A percentile compares a stretch with the other conserved stretches of the same genome.
phyloP scores from a whole-genome alignment of 192 early-diverging fungal genomes.

The Backusella mclennaniae region DNA sequence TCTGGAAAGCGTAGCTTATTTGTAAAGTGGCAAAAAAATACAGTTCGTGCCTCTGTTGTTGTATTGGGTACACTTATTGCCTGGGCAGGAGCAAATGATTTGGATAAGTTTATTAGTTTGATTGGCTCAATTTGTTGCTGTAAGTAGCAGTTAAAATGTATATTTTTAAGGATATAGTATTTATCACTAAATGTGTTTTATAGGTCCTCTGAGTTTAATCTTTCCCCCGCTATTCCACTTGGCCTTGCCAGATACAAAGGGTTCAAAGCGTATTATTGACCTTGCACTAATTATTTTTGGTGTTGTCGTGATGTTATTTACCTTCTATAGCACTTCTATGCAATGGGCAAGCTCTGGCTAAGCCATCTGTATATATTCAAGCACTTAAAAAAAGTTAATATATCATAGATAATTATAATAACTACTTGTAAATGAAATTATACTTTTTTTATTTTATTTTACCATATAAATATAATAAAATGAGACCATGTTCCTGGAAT shows the following conservation, averaged over 20 bases:
- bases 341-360: constrained; percentile 23
- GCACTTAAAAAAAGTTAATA: background rate
- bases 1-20: constrained; percentile 61
- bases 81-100: constrained; percentile 67
- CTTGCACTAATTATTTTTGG: constrained; percentile 65
- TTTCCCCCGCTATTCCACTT: constrained; percentile 86
- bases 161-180: background rate
- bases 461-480: no score
- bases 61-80: constrained; percentile 62
- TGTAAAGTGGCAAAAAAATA: constrained; percentile 77
- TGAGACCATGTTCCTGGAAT: background rate
- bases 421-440: background rate
- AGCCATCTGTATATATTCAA: background rate
- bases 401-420: background rate
- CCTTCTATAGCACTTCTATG: constrained; percentile 26
- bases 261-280: constrained; percentile 43
- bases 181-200: background rate
- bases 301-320: constrained; percentile 37
- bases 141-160: constrained; percentile 10
- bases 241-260: constrained; percentile 34
- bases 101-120: constrained; percentile 88
- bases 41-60: constrained; percentile 65
- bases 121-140: constrained; percentile 77
- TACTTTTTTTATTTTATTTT: background rate
- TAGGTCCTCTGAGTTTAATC: constrained; percentile 70